Percentiles rank a stretch among this genome's conserved stretches.
phyloP scores from a whole-genome alignment of 2,329 filamentous ascomycete species.

The Trichoderma koningiopsis region DNA sequence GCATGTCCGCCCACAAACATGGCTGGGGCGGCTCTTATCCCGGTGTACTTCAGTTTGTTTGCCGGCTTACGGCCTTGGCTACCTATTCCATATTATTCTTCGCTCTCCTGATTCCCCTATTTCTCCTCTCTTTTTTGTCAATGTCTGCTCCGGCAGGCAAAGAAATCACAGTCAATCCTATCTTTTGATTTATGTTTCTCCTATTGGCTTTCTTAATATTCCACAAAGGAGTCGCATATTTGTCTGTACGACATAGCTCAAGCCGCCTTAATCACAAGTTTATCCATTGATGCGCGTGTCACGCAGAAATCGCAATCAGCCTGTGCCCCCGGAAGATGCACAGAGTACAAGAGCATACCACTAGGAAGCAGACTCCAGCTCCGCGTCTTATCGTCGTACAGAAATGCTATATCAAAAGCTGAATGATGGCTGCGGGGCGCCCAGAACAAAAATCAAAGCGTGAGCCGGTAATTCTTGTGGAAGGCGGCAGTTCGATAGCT shows the following conservation, averaged over 20 bases:
- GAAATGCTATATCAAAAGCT: neutral
- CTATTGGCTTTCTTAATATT: neutral
- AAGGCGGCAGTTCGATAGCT: no score
- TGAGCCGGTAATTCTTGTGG: neutral
- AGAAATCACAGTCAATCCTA: neutral
- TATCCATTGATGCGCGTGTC: neutral
- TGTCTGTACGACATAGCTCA: neutral
- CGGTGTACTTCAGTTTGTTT: slow-evolving; percentile 8
- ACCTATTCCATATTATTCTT: neutral
- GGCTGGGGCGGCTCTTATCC: neutral
- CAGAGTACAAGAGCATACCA: neutral
- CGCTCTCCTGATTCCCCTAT: neutral
- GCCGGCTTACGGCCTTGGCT: neutral
- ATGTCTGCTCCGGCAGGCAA: neutral
- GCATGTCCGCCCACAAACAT: slow-evolving; percentile 13
- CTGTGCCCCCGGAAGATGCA: neutral
- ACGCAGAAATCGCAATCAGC: neutral
- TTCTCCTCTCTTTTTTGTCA: neutral
- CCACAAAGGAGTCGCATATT: neutral
- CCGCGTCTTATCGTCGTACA: neutral
- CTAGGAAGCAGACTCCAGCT: neutral
- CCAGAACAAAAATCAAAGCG: neutral
- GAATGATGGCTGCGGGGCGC: neutral
- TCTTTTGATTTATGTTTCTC: neutral
- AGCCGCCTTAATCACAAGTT: neutral